These are phyloP conservation scores for Austroboletus festivus DNA, from an alignment of 768 basidiomycete species.

Conservation along the genomic window DNA sequence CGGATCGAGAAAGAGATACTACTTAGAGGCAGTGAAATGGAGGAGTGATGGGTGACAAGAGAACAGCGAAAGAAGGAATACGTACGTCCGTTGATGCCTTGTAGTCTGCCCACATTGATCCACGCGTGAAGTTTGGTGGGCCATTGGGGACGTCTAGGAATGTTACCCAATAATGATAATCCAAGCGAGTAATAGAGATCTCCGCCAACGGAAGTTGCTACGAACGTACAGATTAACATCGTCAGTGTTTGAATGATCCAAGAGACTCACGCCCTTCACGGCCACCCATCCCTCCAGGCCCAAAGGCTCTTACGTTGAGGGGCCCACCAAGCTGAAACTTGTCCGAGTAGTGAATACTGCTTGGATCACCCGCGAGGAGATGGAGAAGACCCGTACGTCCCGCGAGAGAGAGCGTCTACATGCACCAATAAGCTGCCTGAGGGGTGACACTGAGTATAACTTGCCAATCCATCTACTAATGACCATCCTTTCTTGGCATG, in stretches of 20 bases:
- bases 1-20: slow-evolving; percentile 12
- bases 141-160: slow-evolving; percentile 77
- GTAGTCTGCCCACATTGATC: slow-evolving; percentile 77
- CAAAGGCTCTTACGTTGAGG: slow-evolving; percentile 75
- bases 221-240: background rate
- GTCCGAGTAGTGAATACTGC: slow-evolving; percentile 59
- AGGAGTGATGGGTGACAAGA: background rate
- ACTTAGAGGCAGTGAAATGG: too few relatives aligned
- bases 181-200: slow-evolving; percentile 80
- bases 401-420: slow-evolving; percentile 73
- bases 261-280: slow-evolving; percentile 59
- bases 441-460: background rate
- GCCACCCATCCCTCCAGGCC: slow-evolving; percentile 72
- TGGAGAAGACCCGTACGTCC: slow-evolving; percentile 70
- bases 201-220: slow-evolving; percentile 85
- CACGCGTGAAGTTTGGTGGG: slow-evolving; percentile 79
- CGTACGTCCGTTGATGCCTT: slow-evolving; percentile 56
- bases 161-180: slow-evolving; percentile 66
- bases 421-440: background rate
- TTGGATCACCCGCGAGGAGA: slow-evolving; percentile 49
- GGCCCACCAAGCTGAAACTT: slow-evolving; percentile 94
- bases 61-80: slow-evolving; percentile 1
- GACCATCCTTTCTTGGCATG: slow-evolving; percentile 24
- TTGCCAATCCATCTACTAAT: slow-evolving; percentile 18
- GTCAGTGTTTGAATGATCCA: background rate